Conservation (phyloP, 441 rosid genomes). For the Gossypium laxum region DNA sequence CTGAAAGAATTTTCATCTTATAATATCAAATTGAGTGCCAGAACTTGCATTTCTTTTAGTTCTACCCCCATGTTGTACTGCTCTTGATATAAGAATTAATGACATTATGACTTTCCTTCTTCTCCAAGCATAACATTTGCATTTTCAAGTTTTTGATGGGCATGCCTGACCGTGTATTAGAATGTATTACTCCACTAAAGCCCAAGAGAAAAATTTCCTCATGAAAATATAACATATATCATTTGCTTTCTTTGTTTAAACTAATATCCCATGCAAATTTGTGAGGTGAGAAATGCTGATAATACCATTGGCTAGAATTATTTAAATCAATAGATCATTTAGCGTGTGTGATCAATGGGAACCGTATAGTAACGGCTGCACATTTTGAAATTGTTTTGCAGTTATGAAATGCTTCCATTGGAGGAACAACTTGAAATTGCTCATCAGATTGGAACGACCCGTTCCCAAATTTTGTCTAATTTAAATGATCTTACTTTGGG, state of each 20-base stretch:
- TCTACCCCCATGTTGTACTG: neutral
- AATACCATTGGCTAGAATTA: neutral
- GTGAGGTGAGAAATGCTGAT: neutral
- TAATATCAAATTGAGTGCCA: neutral
- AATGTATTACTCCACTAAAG: neutral
- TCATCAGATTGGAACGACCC: conserved; percentile 72
- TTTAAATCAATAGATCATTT: neutral
- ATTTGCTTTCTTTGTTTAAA: neutral
- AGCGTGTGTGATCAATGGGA: neutral
- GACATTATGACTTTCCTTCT: neutral
- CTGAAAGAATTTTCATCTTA: neutral
- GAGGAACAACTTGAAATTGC: conserved; percentile 89
- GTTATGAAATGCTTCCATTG: conserved; percentile 84
- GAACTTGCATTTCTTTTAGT: neutral
- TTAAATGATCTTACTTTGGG: conserved; percentile 71
- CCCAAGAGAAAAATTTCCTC: neutral
- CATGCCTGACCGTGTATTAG: neutral
- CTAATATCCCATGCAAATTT: neutral
- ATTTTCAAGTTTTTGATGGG: neutral
- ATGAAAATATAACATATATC: neutral
- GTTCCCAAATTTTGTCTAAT: conserved; percentile 63
- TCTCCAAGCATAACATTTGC: neutral
- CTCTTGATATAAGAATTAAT: neutral
- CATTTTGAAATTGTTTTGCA: conserved; percentile 29
- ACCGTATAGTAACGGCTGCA: neutral